Conservation (phyloP, 1,284 basidiomycete genomes). For the Vanrija sp. region DNA sequence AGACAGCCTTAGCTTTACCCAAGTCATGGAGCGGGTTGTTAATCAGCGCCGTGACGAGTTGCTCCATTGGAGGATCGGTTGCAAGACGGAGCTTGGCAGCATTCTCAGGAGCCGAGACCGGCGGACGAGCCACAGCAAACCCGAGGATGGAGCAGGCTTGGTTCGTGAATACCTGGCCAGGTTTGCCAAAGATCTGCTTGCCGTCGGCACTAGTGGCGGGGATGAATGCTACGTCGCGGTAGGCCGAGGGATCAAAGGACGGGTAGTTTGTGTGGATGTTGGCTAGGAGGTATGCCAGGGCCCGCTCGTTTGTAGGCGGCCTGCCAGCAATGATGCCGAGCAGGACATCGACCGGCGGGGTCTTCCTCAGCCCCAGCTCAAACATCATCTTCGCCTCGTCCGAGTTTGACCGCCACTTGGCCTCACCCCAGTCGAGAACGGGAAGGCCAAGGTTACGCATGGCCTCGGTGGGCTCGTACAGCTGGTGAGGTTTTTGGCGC, state of each 20-base stretch:
- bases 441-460: constrained; percentile 74
- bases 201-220: constrained; percentile 62
- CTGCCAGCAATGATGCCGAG: constrained; percentile 63
- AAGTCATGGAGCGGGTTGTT: constrained; percentile 60
- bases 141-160: constrained; percentile 69
- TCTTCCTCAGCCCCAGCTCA: constrained; percentile 68
- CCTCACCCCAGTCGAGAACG: constrained; percentile 79
- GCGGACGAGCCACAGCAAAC: constrained; percentile 60
- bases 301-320: constrained; percentile 47
- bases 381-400: constrained; percentile 88
- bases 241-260: constrained; percentile 57
- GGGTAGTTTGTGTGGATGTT: constrained; percentile 63
- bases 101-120: constrained; percentile 57
- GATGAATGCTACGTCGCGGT: constrained; percentile 69
- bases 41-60: constrained; percentile 64
- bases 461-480: constrained; percentile 78
- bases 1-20: constrained; percentile 63
- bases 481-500: constrained; percentile 62
- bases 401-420: constrained; percentile 73
- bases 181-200: constrained; percentile 59
- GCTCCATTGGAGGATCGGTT: constrained; percentile 66
- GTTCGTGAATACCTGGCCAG: constrained; percentile 70
- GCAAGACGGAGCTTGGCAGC: constrained; percentile 71
- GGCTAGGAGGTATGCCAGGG: constrained; percentile 74
- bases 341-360: constrained; percentile 66